Conservation (phyloP, 2,329 filamentous ascomycete genomes). For the Ophiostoma novo-ulmi region DNA sequence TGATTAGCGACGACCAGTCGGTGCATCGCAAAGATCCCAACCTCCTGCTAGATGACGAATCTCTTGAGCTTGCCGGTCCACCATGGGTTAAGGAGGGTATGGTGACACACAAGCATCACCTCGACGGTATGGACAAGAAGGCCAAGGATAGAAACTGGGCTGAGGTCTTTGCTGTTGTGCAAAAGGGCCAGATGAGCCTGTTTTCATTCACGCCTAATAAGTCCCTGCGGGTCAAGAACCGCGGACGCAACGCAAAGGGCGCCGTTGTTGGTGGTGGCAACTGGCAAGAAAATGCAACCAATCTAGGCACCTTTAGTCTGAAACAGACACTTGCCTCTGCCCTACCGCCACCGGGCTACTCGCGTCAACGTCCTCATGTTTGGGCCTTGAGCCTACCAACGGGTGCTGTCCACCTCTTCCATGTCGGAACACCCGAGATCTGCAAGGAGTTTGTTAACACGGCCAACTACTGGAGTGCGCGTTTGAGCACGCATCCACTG, state of each 20-base stretch:
- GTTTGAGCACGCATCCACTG: constrained; percentile 87
- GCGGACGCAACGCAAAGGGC: constrained; percentile 47
- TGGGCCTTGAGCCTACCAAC: constrained; percentile 90
- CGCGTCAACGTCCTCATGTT: constrained; percentile 81
- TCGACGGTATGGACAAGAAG: constrained; percentile 84
- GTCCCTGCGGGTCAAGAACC: constrained; percentile 63
- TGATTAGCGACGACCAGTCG: constrained; percentile 34
- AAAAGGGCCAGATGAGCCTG: constrained; percentile 87
- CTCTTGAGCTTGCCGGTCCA: constrained; percentile 83
- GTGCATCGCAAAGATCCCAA: constrained; percentile 39
- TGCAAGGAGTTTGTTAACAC: constrained; percentile 90
- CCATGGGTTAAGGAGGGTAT: constrained; percentile 98
- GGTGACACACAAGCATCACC: constrained; percentile 91
- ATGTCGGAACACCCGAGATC: constrained; percentile 91
- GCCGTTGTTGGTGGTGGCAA: constrained; percentile 88
- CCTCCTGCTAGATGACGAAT: constrained; percentile 78
- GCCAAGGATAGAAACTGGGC: constrained; percentile 92
- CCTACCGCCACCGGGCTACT: constrained; percentile 87
- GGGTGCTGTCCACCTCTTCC: constrained; percentile 95
- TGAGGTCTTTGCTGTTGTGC: constrained; percentile 92
- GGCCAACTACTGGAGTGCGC: constrained; percentile 95
- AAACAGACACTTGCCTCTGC: constrained; percentile 88
- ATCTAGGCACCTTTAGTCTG: constrained; percentile 78
- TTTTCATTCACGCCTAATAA: constrained; percentile 90
- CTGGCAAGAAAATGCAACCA: constrained; percentile 95